Evolutionary conservation across 2,329 filamentous ascomycete species (phyloP).

Genomic region (Thielaviopsis cerberus): DNA sequence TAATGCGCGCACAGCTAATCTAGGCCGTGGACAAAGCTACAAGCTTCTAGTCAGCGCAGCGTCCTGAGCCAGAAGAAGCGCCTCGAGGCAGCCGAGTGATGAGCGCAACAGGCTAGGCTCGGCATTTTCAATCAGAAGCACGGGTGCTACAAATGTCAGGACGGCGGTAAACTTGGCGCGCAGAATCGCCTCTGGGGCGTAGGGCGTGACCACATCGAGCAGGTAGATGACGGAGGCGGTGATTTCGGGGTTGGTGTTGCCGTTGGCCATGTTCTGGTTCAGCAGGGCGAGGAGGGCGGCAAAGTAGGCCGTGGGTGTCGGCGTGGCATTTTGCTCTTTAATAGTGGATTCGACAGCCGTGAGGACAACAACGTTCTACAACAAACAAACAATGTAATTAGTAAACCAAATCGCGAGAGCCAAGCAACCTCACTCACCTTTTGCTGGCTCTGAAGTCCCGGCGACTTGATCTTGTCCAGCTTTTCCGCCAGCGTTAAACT

Average conservation of each 20-base stretch:
- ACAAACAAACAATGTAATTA: constrained; percentile 2
- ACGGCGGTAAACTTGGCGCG: constrained; percentile 92
- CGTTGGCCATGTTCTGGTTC: constrained; percentile 51
- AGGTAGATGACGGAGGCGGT: constrained; percentile 82
- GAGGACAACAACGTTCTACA: constrained; percentile 65
- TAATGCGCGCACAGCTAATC: no score
- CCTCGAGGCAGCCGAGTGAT: constrained; percentile 83
- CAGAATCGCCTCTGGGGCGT: constrained; percentile 68
- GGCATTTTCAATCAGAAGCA: constrained; percentile 59
- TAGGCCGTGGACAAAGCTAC: no score
- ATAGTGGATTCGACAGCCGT: constrained; percentile 85
- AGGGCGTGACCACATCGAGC: constrained; percentile 76
- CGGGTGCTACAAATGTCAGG: constrained; percentile 66
- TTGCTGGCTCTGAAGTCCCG: constrained; percentile 87
- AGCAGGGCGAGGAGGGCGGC: constrained; percentile 83
- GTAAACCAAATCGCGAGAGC: no score
- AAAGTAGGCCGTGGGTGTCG: constrained; percentile 82
- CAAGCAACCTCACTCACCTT: constrained; percentile 36
- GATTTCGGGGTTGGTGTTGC: constrained; percentile 61
- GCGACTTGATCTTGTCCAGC: constrained; percentile 91
- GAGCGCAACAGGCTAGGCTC: constrained; percentile 74
- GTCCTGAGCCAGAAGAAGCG: constrained; percentile 80
- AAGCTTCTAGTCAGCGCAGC: no score
- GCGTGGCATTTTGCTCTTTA: constrained; percentile 65
- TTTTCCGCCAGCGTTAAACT: constrained; percentile 56